Percentiles rank a stretch among this genome's conserved stretches.
These are phyloP conservation scores for Metschnikowia matae DNA, from an alignment of 805 yeast species.

Conservation along the genomic window DNA sequence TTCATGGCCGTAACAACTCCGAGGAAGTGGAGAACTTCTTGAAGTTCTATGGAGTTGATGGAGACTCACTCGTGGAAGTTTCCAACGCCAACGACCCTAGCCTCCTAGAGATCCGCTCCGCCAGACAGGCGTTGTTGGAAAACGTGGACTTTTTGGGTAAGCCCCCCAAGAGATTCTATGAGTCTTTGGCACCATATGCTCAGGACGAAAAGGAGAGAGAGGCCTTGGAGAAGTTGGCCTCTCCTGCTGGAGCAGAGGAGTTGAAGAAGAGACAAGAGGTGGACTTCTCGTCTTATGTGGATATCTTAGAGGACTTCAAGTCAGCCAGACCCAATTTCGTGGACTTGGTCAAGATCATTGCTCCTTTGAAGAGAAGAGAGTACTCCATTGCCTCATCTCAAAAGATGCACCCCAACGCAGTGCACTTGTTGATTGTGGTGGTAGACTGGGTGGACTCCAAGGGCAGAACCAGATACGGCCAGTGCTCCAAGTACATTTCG, in stretches of 20 bases:
- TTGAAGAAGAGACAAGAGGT: constrained; percentile 83
- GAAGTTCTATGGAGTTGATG: constrained; percentile 63
- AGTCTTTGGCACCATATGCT: constrained; percentile 70
- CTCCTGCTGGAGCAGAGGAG: constrained; percentile 79
- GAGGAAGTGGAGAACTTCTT: constrained; percentile 67
- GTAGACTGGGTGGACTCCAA: constrained; percentile 90
- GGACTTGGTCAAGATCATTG: constrained; percentile 67
- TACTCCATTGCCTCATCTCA: constrained; percentile 97
- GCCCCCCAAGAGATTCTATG: constrained; percentile 93
- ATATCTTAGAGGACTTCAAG: constrained; percentile 71
- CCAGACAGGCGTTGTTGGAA: constrained; percentile 74
- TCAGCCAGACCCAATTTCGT: constrained; percentile 75
- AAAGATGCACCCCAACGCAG: constrained; percentile 83
- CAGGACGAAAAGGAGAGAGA: constrained; percentile 63
- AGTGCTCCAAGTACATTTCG: constrained; percentile 86
- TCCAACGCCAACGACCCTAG: constrained; percentile 62
- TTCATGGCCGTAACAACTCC: constrained; percentile 81
- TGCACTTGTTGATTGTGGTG: constrained; percentile 87
- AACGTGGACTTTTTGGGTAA: constrained; percentile 88
- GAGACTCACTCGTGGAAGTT: constrained; percentile 63
- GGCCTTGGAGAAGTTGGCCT: constrained; percentile 56
- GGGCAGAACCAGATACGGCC: constrained; percentile 88
- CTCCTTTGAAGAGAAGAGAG: constrained; percentile 93
- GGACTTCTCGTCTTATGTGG: constrained; percentile 76
- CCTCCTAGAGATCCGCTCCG: constrained; percentile 69